These are phyloP conservation scores for Parmelia sp. DNA, from an alignment of 495 filamentous ascomycete species.

Conservation along the genomic window DNA sequence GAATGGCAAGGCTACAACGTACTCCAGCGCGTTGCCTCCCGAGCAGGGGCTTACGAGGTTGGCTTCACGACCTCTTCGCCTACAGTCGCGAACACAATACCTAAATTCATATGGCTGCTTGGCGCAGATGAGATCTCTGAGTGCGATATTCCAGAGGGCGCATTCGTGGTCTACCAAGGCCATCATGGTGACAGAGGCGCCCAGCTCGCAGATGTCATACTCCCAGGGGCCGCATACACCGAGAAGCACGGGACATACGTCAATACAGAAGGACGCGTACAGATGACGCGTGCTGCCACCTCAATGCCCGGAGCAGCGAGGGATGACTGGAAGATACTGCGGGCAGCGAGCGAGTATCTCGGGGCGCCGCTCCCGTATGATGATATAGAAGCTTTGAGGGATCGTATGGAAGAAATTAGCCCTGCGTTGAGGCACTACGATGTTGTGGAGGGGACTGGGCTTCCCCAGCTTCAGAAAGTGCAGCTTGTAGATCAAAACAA, in stretches of 20 bases:
- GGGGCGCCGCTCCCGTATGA: constrained; percentile 84
- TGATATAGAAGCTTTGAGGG: constrained; percentile 75
- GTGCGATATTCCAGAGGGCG: constrained; percentile 80
- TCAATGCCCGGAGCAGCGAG: constrained; percentile 78
- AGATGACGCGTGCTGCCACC: constrained; percentile 84
- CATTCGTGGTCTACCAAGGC: constrained; percentile 95
- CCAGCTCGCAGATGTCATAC: constrained; percentile 85
- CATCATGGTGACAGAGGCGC: constrained; percentile 95
- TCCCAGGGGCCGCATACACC: constrained; percentile 91
- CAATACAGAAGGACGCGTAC: constrained; percentile 94
- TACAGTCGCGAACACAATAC: constrained; percentile 67
- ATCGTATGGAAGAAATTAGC: constrained; percentile 92
- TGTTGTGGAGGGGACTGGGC: constrained; percentile 69
- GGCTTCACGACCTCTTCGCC: constrained; percentile 82
- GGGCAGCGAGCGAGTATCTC: constrained; percentile 86
- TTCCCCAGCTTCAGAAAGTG: constrained; percentile 71
- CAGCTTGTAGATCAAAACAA: constrained; percentile 95
- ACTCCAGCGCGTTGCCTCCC: constrained; percentile 85
- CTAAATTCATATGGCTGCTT: constrained; percentile 95
- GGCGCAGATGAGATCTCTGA: constrained; percentile 85
- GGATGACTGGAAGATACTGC: constrained; percentile 98
- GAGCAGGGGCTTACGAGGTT: constrained; percentile 87
- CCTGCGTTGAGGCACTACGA: constrained; percentile 86
- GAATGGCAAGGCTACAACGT: constrained; percentile 99
- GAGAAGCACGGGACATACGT: constrained; percentile 96